Conservation (phyloP, 495 filamentous ascomycete genomes). For the Cercophora newfieldiana region DNA sequence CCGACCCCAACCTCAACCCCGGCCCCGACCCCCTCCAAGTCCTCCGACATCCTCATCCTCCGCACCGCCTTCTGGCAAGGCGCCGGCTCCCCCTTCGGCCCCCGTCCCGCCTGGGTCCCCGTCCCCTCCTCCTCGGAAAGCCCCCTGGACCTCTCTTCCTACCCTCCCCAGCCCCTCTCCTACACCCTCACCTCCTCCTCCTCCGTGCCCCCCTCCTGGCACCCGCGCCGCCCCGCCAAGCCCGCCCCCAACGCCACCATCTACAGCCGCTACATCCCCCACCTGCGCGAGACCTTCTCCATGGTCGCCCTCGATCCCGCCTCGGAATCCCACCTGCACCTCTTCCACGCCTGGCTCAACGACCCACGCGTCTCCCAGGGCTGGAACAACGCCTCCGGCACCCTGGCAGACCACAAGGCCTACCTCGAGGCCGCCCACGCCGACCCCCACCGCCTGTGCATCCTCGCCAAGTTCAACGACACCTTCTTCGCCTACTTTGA, state of each 20-base stretch:
- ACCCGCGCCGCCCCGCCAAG: conserved; percentile 62
- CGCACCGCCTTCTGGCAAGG: conserved; percentile 67
- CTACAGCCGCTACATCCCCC: conserved; percentile 69
- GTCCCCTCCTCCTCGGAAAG: conserved; percentile 33
- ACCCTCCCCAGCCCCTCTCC: conserved; percentile 56
- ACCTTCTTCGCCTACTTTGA: conserved; percentile 67
- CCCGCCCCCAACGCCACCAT: conserved; percentile 59
- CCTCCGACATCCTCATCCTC: conserved; percentile 43
- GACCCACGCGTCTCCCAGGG: conserved; percentile 68
- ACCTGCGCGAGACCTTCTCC: conserved; percentile 65
- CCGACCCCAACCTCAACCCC: conserved; percentile 13
- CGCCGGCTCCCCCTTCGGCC: conserved; percentile 62
- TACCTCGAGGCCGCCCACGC: conserved; percentile 61
- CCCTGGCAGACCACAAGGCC: conserved; percentile 60
- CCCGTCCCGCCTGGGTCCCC: conserved; percentile 61
- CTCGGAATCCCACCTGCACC: conserved; percentile 54
- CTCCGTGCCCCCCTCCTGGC: conserved; percentile 41
- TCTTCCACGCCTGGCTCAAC: conserved; percentile 71
- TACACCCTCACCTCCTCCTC: conserved; percentile 52
- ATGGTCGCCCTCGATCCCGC: conserved; percentile 64
- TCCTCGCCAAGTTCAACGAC: conserved; percentile 64
- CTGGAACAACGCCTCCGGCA: conserved; percentile 64
- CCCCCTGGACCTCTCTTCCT: conserved; percentile 44
- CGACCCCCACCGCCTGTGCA: conserved; percentile 61
- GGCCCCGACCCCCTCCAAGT: conserved; percentile 15